These are phyloP conservation scores for Miscanthus lutarioriparius DNA, from an alignment of 176 grass and related monocot genomes.

Conservation along the genomic window DNA sequence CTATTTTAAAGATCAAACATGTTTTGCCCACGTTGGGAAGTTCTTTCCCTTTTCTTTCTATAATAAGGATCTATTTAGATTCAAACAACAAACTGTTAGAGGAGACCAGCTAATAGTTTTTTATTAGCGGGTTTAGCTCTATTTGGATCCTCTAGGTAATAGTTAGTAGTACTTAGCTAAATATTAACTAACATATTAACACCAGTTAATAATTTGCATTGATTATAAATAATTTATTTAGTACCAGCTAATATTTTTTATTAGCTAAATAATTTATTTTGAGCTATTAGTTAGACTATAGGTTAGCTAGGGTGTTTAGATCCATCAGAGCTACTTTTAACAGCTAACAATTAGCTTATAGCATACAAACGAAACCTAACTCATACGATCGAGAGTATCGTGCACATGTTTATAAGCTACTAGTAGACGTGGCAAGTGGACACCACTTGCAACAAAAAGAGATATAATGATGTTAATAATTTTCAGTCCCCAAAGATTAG, in stretches of 20 bases:
- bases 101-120: not conserved
- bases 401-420: not conserved
- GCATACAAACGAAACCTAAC: not conserved
- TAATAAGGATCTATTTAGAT: not conserved
- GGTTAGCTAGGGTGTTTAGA: not conserved
- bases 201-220: no score
- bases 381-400: not conserved
- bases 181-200: no score
- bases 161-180: not conserved
- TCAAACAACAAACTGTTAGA: not conserved
- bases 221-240: no score
- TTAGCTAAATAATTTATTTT: not conserved
- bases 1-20: not conserved
- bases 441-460: not conserved
- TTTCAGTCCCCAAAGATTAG: not conserved
- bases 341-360: not conserved
- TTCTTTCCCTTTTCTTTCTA: not conserved
- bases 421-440: slow-evolving; percentile 24
- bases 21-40: not conserved
- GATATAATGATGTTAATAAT: not conserved
- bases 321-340: not conserved
- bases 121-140: not conserved
- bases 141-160: not conserved
- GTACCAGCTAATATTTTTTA: not conserved
- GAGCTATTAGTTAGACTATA: not conserved